Base-by-base conservation (phyloP, 2,329 filamentous ascomycete genomes). In the Cordyceps tenuipes region DNA sequence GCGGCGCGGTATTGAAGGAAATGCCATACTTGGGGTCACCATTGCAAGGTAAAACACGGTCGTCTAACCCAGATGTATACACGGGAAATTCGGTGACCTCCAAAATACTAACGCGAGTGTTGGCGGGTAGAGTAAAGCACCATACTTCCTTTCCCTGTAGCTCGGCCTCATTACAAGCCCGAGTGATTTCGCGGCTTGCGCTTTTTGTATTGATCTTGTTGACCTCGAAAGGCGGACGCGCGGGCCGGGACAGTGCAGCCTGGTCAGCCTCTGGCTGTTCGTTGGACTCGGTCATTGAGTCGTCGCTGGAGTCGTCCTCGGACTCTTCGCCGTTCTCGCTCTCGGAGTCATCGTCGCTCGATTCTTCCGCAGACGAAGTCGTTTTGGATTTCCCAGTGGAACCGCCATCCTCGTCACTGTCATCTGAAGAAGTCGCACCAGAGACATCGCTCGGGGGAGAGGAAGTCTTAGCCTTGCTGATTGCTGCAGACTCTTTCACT, bases 101-200 rank as follows among this genome's bases (percentile, higher is more conserved):
- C 51, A 91, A 74, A 1, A 87, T 78, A 12, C 82, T 83, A 60
- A 91, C 79, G n/a, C 88, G 84, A 3, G 91, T 75, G 12, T 83
- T 83, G 6, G 84, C 81, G 2, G 89, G 89, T 3, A 87, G 85
- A 10, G 86, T 89, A 66, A 92, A 90, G 70, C 91, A 89, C 89
- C 88, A 92, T 62, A 91, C 77, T 69, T 91, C 85, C 75, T 90
- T 91, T 63, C 86, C 86, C 60, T 84, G 75, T 8, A 87, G 70
- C 65, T 83, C 82, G 59, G 80, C 79, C 61, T 82, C 76, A 66
- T 76, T 80, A 66, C 89, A 84, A 57, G 87, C 72, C 23, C 80
- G 75, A 9, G 79, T 70, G 62, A 83, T 72, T 67, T 82, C 74
- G 65, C 79, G 71, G 68, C 75, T 69, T 23, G 70, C 72, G 61